Evolutionary conservation across 352 stramenopile species (phyloP).

Genomic region (Phytophthora parvispora): DNA sequence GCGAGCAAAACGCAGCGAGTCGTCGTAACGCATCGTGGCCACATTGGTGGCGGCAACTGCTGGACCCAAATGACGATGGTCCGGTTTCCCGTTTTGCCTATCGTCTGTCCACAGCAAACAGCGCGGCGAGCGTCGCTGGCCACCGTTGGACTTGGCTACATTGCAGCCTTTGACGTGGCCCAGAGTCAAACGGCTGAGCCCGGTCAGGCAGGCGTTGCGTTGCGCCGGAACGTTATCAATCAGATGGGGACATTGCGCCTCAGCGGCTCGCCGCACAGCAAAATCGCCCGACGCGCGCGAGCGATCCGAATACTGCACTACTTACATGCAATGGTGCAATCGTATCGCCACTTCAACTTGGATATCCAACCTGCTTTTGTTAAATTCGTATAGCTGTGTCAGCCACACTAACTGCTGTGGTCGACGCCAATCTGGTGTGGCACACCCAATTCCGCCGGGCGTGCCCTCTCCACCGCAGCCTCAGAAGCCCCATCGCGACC

Average conservation of each 20-base stretch:
- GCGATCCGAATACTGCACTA: no score
- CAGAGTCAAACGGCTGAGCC: constrained; percentile 1
- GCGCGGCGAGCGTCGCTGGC: constrained; percentile 3
- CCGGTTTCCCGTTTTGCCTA: neutral
- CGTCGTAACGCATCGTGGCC: neutral
- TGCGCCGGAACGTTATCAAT: neutral
- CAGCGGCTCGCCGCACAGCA: neutral
- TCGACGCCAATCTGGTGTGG: no score
- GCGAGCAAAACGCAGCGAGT: neutral
- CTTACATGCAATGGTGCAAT: no score
- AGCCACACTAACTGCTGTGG: no score
- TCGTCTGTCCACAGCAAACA: neutral
- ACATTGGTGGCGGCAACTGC: neutral
- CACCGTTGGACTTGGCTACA: constrained; percentile 16
- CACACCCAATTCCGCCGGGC: constrained; percentile 11
- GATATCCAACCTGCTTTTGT: neutral
- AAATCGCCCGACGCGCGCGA: no score
- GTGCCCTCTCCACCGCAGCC: constrained; percentile 17
- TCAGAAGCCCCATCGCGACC: constrained; percentile 16
- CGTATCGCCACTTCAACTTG: constrained; percentile 3
- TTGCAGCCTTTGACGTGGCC: no score
- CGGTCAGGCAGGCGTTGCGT: neutral
- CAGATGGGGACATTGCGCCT: neutral
- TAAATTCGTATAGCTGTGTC: neutral
- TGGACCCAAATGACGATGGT: constrained; percentile 14